These are phyloP conservation scores for Scheffersomyces parashehatae DNA, from an alignment of 1,139 yeast species.

Conservation along the genomic window DNA sequence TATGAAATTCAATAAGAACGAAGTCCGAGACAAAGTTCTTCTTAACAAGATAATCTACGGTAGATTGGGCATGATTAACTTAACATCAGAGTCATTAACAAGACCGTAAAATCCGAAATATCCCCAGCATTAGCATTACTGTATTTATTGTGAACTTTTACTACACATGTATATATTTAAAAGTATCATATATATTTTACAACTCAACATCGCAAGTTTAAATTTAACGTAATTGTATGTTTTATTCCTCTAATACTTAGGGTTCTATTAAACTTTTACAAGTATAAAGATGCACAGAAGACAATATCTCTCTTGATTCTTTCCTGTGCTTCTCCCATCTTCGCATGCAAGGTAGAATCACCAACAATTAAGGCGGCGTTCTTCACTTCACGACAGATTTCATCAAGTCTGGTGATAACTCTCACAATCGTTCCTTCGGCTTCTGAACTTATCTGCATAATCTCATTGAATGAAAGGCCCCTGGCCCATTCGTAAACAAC, in stretches of 20 bases:
- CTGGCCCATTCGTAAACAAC: conserved; percentile 98
- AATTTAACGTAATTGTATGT: no score
- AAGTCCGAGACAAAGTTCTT: conserved; percentile 26
- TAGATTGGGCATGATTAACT: conserved; percentile 13
- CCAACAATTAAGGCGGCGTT: conserved; percentile 95
- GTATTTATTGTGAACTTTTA: background rate
- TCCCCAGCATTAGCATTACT: background rate
- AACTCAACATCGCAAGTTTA: no score
- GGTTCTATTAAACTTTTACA: conserved; percentile 36
- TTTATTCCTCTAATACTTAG: no score
- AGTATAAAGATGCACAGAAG: conserved; percentile 91
- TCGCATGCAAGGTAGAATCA: conserved; percentile 80
- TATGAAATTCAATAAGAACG: conserved; percentile 27
- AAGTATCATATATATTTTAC: no score
- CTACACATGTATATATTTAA: background rate
- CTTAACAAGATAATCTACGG: conserved; percentile 33
- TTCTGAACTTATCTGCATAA: conserved; percentile 83
- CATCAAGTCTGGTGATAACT: conserved; percentile 91
- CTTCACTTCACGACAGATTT: conserved; percentile 91
- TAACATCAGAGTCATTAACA: conserved; percentile 6
- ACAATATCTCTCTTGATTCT: conserved; percentile 94
- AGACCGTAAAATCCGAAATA: conserved; percentile 1
- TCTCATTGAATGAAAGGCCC: conserved; percentile 87
- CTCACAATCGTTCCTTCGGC: conserved; percentile 98
- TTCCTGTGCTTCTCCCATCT: conserved; percentile 93